Conservation (phyloP, 2,329 filamentous ascomycete species). For the Ascochyta pisi region DNA sequence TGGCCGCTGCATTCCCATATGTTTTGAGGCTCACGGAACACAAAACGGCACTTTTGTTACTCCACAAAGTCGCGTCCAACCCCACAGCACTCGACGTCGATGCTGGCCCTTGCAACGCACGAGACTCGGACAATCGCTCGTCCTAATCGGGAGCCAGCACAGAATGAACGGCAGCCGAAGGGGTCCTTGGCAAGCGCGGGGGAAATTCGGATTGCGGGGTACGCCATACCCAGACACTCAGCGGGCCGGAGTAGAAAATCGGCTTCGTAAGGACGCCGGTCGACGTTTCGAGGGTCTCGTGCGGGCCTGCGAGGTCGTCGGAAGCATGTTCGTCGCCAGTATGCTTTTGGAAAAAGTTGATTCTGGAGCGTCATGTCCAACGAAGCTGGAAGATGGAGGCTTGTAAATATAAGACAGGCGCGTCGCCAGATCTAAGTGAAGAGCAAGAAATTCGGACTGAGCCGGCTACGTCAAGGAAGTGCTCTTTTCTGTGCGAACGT, state of each 20-base stretch:
- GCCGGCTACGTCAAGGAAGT: constrained; percentile 12
- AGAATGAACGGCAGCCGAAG: constrained; percentile 5
- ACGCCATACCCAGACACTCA: constrained; percentile 9
- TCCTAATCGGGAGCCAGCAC: constrained; percentile 12
- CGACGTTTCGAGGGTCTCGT: constrained; percentile 20
- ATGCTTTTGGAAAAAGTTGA: neutral
- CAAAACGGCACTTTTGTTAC: constrained; percentile 1
- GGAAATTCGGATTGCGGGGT: constrained; percentile 33
- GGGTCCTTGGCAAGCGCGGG: constrained; percentile 2
- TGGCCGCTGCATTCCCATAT: neutral
- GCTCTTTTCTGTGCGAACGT: constrained; percentile 6
- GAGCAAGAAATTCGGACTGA: neutral
- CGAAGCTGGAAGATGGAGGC: neutral
- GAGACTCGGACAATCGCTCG: constrained; percentile 16
- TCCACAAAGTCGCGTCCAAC: constrained; percentile 1
- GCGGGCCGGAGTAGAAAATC: constrained; percentile 27
- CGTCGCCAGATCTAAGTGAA: constrained; percentile 4
- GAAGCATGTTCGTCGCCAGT: constrained; percentile 11
- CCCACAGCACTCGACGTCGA: neutral
- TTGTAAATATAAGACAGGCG: constrained; percentile 9
- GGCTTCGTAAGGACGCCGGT: constrained; percentile 15
- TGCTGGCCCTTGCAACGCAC: neutral
- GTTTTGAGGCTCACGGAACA: constrained; percentile 9
- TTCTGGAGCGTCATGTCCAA: neutral
- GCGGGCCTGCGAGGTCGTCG: constrained; percentile 14